A percentile compares a stretch with the other conserved stretches of the same genome.
Conservation (phyloP, 352 stramenopile species). For the Globisporangium splendens region DNA sequence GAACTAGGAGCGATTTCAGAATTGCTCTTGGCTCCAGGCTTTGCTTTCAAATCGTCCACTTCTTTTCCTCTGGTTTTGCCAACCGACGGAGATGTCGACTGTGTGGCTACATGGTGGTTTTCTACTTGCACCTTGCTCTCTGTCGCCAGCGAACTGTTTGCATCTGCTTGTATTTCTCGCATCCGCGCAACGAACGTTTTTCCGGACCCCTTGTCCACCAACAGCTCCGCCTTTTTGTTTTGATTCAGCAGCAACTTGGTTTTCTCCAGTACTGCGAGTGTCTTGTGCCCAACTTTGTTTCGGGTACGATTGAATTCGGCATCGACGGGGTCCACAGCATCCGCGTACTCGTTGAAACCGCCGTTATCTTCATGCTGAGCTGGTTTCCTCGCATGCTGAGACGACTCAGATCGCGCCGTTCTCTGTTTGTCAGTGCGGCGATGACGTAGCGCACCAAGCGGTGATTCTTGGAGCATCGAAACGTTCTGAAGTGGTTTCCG, state of each 20-base stretch:
- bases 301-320: constrained; percentile 31
- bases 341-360: constrained; percentile 6
- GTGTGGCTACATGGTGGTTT: background rate
- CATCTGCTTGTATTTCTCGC: constrained; percentile 13
- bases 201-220: background rate
- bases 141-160: no score
- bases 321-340: constrained; percentile 21
- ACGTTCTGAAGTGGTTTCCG: background rate
- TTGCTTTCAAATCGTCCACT: no score
- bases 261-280: constrained; percentile 51
- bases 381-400: background rate
- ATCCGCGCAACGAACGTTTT: constrained; percentile 28
- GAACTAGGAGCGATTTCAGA: background rate
- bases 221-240: constrained; percentile 12
- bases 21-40: no score
- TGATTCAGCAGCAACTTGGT: constrained; percentile 38
- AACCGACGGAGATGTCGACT: background rate
- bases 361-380: background rate
- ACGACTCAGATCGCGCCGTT: background rate
- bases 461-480: background rate
- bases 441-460: background rate
- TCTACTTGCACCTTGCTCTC: no score
- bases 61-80: no score
- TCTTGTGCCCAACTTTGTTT: constrained; percentile 46
- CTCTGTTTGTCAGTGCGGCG: background rate